These are phyloP conservation scores for Mortierella sp. DNA, from an alignment of 371 early-diverging fungal species.

Conservation along the genomic window DNA sequence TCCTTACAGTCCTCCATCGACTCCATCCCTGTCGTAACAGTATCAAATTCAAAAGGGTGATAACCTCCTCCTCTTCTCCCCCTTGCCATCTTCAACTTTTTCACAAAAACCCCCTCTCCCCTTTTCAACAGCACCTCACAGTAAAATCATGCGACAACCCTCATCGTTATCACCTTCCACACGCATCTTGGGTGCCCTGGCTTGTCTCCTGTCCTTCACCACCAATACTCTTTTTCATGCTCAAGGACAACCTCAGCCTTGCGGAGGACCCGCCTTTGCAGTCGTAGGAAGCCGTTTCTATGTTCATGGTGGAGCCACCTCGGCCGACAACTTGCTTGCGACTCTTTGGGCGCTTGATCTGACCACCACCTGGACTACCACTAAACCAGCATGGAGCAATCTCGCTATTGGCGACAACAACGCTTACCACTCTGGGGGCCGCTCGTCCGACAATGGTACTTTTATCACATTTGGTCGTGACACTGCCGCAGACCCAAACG, in stretches of 20 bases:
- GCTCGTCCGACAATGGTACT: conserved; percentile 37
- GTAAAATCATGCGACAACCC: conserved; percentile 17
- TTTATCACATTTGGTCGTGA: conserved; percentile 54
- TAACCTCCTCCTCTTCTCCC: neutral
- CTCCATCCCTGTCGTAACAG: conserved; percentile 1
- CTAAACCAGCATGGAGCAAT: conserved; percentile 31
- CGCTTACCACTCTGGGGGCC: conserved; percentile 48
- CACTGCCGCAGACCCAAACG: conserved; percentile 26
- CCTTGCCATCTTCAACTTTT: conserved; percentile 10
- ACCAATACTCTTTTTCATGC: neutral
- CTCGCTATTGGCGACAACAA: conserved; percentile 34
- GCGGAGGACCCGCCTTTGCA: conserved; percentile 38
- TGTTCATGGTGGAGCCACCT: conserved; percentile 46
- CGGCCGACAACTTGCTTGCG: conserved; percentile 27
- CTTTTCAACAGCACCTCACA: neutral
- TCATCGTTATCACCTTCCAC: neutral
- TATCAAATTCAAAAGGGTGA: neutral
- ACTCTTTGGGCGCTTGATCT: conserved; percentile 44
- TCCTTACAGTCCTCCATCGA: neutral
- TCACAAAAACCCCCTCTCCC: neutral
- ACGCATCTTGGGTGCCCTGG: neutral
- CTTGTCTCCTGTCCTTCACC: neutral
- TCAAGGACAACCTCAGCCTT: conserved; percentile 41
- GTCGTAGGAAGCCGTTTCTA: conserved; percentile 34
- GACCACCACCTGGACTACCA: conserved; percentile 42